Base-by-base conservation (phyloP, 2,329 filamentous ascomycete species). In the Stenocarpella maydis region DNA sequence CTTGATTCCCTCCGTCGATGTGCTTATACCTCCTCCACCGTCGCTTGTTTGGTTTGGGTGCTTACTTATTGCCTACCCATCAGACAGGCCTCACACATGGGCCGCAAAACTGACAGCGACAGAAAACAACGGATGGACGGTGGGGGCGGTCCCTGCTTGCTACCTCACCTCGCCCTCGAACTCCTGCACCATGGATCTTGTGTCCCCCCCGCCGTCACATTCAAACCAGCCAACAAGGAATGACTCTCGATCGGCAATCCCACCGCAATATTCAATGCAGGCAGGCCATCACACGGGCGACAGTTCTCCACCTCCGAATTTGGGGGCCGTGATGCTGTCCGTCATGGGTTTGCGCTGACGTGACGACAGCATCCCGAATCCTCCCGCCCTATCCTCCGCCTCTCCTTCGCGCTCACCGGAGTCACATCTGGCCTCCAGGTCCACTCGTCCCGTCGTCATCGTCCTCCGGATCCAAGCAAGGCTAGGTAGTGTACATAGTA, bases 401-500 rank as follows among this genome's bases (percentile, higher is more conserved):
- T 54, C 26, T 15, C 26, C 24, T 10, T 15, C 39, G 39, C 39
- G 31, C 31, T 4, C 31, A 9, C 34, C 34, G 64, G 34, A 54
- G 61, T 47, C 50, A 66, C 64, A 53, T 66, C 50, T 66, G 41
- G 64, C n/a, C 19, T 55, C 63, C 63, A 66, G 50, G 28, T 55
- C 64, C 64, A 66, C 50, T n/a, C 21, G 8, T 19, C 39, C 53
- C 47, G n/a, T n/a, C 53, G 31, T 55, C 58, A n/a, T 43, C 17
- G 12, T 17, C 26, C 47, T 26, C 31, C 26, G 21, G 47, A 17
- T 34, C n/a, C 24, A 24, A 43, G 24, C 31, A 34, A 31, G n/a
- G n/a, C 9, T 14, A n/a, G 26, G 31, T 34, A 34, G 31, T 34
- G n/a, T n/a, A n/a, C n/a, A n/a, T n/a, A n/a, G 39, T 19, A 19